A percentile compares a stretch with the other conserved stretches of the same genome.
phyloP scores from a whole-genome alignment of 192 early-diverging fungal species.

The Coemansia guatemalensis region DNA sequence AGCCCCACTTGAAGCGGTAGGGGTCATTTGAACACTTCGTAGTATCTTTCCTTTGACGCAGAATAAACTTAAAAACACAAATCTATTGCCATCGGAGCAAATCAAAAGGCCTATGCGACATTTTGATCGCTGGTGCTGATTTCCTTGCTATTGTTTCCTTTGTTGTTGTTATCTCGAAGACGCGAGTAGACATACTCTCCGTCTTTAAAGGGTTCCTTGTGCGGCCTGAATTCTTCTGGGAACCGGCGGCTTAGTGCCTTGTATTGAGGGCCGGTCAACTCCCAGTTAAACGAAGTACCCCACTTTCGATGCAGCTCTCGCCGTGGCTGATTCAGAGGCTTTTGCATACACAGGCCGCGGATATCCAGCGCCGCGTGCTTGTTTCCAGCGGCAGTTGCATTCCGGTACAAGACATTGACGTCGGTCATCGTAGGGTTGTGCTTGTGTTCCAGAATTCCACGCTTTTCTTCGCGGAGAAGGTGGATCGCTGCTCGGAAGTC shows the following conservation, averaged over 20 bases:
- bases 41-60: too few species aligned
- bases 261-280: conserved; percentile 44
- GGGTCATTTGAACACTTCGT: too few species aligned
- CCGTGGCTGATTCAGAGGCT: conserved; percentile 35
- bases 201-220: conserved; percentile 40
- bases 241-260: conserved; percentile 44
- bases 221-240: conserved; percentile 41
- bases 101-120: background rate
- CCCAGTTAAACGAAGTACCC: conserved; percentile 58
- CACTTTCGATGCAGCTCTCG: conserved; percentile 57
- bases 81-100: too few species aligned
- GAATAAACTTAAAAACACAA: too few species aligned
- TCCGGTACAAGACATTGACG: conserved; percentile 55
- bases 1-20: too few species aligned
- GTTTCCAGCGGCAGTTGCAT: conserved; percentile 55
- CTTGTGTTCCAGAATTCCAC: conserved; percentile 29
- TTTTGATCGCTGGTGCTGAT: background rate
- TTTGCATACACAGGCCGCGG: conserved; percentile 52
- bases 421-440: conserved; percentile 52
- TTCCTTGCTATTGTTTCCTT: background rate
- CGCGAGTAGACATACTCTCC: conserved; percentile 34
- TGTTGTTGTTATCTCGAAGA: background rate
- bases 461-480: conserved; percentile 55
- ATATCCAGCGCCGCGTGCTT: conserved; percentile 52
- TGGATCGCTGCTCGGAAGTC: conserved; percentile 53